Percentiles rank a stretch among this genome's conserved stretches.
These are phyloP conservation scores for Pholiota molesta DNA, from an alignment of 768 basidiomycete species.

Conservation along the genomic window DNA sequence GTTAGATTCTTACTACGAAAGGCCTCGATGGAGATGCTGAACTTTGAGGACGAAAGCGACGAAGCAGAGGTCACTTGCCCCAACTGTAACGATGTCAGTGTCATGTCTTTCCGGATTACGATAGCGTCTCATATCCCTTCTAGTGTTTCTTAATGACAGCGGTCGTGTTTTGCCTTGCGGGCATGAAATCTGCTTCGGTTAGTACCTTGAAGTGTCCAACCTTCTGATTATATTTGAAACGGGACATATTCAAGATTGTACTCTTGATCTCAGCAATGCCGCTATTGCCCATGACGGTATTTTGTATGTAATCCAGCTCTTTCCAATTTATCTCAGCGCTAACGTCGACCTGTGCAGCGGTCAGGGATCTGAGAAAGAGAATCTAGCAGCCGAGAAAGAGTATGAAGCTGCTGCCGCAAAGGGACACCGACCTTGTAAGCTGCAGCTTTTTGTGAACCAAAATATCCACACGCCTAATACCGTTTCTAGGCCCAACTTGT, in stretches of 20 bases:
- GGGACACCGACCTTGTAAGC: conserved; percentile 60
- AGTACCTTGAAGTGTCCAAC: conserved; percentile 12
- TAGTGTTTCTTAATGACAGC: conserved; percentile 51
- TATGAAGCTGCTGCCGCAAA: conserved; percentile 60
- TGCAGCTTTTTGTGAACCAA: background rate
- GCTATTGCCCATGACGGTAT: conserved; percentile 58
- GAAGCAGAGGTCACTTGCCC: conserved; percentile 54
- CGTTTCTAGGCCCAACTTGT: conserved; percentile 61
- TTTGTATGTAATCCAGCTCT: conserved; percentile 45
- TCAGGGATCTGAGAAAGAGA: conserved; percentile 56
- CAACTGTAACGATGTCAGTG: conserved; percentile 66
- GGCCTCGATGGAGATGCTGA: conserved; percentile 42
- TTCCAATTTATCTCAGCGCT: background rate
- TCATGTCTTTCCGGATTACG: background rate
- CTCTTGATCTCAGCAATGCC: conserved; percentile 53
- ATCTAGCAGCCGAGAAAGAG: conserved; percentile 53
- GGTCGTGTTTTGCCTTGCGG: conserved; percentile 67
- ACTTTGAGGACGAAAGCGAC: conserved; percentile 51
- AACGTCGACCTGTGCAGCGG: conserved; percentile 40
- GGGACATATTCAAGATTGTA: conserved; percentile 45
- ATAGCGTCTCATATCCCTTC: background rate
- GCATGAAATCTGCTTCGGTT: conserved; percentile 68
- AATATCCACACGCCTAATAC: background rate
- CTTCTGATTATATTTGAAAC: background rate
- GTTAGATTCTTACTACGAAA: conserved; percentile 47